Conservation (phyloP, 192 early-diverging fungal genomes). For the Haplosporangium gracile region DNA sequence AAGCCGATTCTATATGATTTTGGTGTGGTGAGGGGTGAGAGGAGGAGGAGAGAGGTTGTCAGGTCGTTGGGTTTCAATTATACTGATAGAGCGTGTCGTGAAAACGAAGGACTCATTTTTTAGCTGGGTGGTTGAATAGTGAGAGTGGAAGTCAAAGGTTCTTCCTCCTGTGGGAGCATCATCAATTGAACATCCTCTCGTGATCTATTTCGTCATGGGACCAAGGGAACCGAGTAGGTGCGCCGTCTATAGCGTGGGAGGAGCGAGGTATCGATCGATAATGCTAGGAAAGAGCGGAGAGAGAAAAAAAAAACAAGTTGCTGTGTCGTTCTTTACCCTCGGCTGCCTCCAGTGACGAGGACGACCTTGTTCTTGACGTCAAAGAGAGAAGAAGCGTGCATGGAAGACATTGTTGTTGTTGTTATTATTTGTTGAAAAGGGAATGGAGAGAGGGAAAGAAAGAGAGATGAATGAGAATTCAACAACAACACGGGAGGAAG, state of each 20-base stretch:
- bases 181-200: too few relatives aligned
- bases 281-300: too few relatives aligned
- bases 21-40: not conserved
- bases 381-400: conserved; percentile 71
- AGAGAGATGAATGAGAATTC: not conserved
- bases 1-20: conserved; percentile 56
- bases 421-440: not conserved
- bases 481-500: not conserved
- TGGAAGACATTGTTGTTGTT: conserved; percentile 48
- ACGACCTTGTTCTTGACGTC: conserved; percentile 84
- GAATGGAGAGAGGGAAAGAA: not conserved
- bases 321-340: conserved; percentile 44
- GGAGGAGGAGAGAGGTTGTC: not conserved
- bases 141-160: too few relatives aligned
- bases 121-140: too few relatives aligned
- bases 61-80: not conserved
- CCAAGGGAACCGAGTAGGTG: too few relatives aligned
- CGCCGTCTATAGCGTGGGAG: too few relatives aligned
- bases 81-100: too few relatives aligned
- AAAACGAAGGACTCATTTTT: too few relatives aligned
- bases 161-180: too few relatives aligned
- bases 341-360: conserved; percentile 84
- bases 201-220: too few relatives aligned
- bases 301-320: not conserved
- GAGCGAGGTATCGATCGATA: too few relatives aligned